Conservation (phyloP, 2,329 filamentous ascomycete species). For the Sclerotinia minor region DNA sequence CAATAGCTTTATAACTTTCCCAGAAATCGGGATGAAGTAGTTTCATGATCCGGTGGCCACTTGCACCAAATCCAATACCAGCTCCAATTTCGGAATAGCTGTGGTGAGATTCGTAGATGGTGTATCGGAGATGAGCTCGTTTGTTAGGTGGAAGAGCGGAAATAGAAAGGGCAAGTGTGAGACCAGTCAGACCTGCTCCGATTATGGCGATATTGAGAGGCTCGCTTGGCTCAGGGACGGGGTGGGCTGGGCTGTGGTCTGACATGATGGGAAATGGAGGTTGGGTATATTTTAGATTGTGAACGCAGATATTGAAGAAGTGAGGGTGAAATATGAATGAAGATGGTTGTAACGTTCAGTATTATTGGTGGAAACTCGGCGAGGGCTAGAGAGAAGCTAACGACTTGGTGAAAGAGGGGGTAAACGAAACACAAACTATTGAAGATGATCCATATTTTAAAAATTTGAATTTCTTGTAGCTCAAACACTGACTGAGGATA, state of each 20-base stretch:
- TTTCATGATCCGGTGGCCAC: slow-evolving; percentile 15
- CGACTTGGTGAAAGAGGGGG: not conserved
- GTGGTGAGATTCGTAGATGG: slow-evolving; percentile 3
- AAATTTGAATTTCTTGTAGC: not conserved
- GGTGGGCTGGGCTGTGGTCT: not conserved
- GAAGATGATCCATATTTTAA: not conserved
- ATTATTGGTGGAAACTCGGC: not conserved
- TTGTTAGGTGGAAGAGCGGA: not conserved
- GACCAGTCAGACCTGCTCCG: not conserved
- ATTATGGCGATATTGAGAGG: slow-evolving; percentile 10
- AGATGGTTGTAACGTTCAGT: not conserved
- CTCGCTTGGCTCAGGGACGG: not conserved
- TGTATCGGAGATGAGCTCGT: not conserved
- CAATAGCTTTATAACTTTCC: slow-evolving; percentile 11
- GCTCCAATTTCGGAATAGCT: slow-evolving; percentile 15
- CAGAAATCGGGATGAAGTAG: slow-evolving; percentile 2
- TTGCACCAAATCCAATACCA: slow-evolving; percentile 9
- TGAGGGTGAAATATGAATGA: no score
- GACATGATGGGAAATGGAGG: not conserved
- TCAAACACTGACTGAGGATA: not conserved
- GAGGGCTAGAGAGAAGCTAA: not conserved
- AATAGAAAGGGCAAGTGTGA: not conserved
- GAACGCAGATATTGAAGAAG: not conserved
- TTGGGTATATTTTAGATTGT: no score
- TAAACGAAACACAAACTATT: not conserved